Percentiles rank a stretch among this genome's conserved stretches.
Conservation (phyloP, 441 rosid species). For the Eutrema salsugineum region DNA sequence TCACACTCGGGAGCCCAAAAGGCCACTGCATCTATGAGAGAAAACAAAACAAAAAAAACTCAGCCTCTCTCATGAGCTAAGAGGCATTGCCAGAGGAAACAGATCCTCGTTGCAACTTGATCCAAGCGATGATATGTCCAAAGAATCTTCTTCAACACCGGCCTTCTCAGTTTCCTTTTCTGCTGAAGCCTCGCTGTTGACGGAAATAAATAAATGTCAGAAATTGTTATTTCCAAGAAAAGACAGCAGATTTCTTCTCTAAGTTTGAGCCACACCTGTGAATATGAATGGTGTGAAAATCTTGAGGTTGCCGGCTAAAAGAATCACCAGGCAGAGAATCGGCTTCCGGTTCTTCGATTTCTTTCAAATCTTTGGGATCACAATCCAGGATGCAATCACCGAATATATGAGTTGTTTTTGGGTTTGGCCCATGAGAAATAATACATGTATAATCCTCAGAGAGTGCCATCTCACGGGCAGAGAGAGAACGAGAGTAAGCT, state of each 20-base stretch:
- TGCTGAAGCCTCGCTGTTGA: conserved; percentile 29
- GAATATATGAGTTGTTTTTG: conserved; percentile 36
- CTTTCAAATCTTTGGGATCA: conserved; percentile 36
- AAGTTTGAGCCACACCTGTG: conserved; percentile 33
- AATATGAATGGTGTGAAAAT: conserved; percentile 27
- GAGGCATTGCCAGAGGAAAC: conserved; percentile 28
- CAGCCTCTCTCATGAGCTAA: conserved; percentile 15
- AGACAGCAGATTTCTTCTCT: background rate
- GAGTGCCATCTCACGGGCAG: conserved; percentile 33
- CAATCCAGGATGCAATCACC: conserved; percentile 62
- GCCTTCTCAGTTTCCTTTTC: conserved; percentile 34
- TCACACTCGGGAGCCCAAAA: background rate
- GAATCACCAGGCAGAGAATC: conserved; percentile 27
- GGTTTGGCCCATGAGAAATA: conserved; percentile 70
- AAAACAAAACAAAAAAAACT: too few relatives aligned
- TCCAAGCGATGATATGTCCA: conserved; percentile 27
- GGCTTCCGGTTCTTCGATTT: conserved; percentile 23
- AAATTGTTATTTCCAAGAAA: background rate
- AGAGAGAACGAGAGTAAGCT: conserved; percentile 21
- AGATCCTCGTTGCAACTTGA: conserved; percentile 45
- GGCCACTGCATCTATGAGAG: background rate
- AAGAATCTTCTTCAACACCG: conserved; percentile 12
- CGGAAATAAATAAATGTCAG: background rate
- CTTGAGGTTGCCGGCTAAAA: conserved; percentile 30
- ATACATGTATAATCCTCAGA: conserved; percentile 52